phyloP scores from a whole-genome alignment of 441 rosid species.

The Bocquillonia castaneifolia region DNA sequence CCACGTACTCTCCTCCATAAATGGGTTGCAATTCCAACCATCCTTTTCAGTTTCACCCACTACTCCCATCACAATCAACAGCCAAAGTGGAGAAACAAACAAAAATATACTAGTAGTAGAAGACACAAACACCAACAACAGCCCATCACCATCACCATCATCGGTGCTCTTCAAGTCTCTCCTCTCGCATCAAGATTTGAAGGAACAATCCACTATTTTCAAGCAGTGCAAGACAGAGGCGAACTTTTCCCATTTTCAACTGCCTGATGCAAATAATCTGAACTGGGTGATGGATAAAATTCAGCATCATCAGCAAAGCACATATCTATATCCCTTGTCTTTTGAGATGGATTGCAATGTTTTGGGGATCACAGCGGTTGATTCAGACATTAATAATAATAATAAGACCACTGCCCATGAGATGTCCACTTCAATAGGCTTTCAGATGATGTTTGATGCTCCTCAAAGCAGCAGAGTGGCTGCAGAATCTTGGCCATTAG shows the following conservation, averaged over 20 bases:
- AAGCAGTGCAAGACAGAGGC: constrained; percentile 53
- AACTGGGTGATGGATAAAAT: constrained; percentile 36
- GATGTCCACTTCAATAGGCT: constrained; percentile 40
- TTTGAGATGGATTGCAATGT: constrained; percentile 43
- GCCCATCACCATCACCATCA: constrained; percentile 31
- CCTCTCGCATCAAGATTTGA: constrained; percentile 44
- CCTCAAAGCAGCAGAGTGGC: constrained; percentile 36
- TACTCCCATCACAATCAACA: constrained; percentile 9
- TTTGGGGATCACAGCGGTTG: constrained; percentile 34
- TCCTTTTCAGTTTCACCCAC: constrained; percentile 14
- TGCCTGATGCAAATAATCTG: constrained; percentile 30
- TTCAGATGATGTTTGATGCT: constrained; percentile 50
- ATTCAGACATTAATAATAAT: constrained; percentile 25
- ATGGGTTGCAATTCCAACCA: constrained; percentile 26
- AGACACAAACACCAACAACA: constrained; percentile 17
- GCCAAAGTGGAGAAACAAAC: constrained; percentile 18
- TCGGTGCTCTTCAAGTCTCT: constrained; percentile 52
- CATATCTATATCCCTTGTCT: constrained; percentile 37
- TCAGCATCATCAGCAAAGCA: constrained; percentile 21
- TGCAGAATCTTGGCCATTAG: constrained; percentile 43
- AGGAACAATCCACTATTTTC: constrained; percentile 35
- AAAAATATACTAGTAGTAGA: constrained; percentile 21
- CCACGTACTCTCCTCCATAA: constrained; percentile 14
- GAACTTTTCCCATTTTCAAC: constrained; percentile 42
- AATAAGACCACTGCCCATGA: constrained; percentile 32